Evolutionary conservation across 2,329 filamentous ascomycete genomes (phyloP).

Genomic region (Cryphonectria radicalis): DNA sequence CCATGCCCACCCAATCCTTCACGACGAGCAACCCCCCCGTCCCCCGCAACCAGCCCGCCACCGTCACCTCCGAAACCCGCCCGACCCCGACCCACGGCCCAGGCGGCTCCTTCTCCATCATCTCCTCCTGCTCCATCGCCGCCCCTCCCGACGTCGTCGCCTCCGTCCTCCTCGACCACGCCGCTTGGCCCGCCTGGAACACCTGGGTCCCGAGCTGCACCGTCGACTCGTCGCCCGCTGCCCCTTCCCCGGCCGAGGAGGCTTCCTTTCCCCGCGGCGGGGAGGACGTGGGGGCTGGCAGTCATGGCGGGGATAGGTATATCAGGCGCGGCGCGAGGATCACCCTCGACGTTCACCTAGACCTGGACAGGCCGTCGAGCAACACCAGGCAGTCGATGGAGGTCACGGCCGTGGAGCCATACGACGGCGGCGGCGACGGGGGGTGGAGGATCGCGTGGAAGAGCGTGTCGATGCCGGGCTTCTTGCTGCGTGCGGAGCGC

Average conservation of each 20-base stretch:
- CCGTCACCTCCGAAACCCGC: slow-evolving; percentile 32
- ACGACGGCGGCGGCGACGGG: slow-evolving; percentile 38
- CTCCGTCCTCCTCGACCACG: slow-evolving; percentile 41
- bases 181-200: slow-evolving; percentile 44
- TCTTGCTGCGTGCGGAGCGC: slow-evolving; percentile 44
- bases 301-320: slow-evolving; percentile 21
- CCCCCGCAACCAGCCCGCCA: slow-evolving; percentile 27
- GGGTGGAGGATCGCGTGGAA: slow-evolving; percentile 48
- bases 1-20: background rate
- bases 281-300: no score
- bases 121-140: slow-evolving; percentile 40
- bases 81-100: slow-evolving; percentile 39
- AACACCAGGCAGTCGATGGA: slow-evolving; percentile 32
- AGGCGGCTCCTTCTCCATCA: slow-evolving; percentile 37
- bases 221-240: slow-evolving; percentile 34
- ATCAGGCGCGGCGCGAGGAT: slow-evolving; percentile 40
- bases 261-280: background rate
- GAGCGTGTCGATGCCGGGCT: slow-evolving; percentile 36
- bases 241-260: slow-evolving; percentile 23
- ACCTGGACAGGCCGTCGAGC: slow-evolving; percentile 31
- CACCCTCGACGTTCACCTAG: slow-evolving; percentile 41
- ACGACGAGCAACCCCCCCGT: slow-evolving; percentile 28
- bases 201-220: slow-evolving; percentile 38
- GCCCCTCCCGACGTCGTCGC: slow-evolving; percentile 40
- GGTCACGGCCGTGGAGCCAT: slow-evolving; percentile 41